phyloP scores from a whole-genome alignment of 73 alveolate species.

The Paramecium sexaurelia region DNA sequence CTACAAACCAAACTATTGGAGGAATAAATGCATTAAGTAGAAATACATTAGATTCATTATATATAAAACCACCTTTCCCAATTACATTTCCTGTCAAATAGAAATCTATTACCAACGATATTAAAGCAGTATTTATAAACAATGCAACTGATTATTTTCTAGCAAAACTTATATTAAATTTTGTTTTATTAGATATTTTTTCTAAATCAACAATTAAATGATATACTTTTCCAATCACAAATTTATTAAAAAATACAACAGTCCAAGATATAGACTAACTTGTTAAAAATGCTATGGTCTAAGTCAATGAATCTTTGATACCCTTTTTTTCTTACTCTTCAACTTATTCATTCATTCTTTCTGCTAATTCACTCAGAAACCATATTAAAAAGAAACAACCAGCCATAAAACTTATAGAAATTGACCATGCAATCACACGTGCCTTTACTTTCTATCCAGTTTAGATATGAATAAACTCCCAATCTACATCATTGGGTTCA shows the following conservation, averaged over 20 bases:
- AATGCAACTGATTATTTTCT: slow-evolving; percentile 44
- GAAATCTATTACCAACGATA: slow-evolving; percentile 62
- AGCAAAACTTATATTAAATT: slow-evolving; percentile 59
- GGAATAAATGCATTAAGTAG: slow-evolving; percentile 59
- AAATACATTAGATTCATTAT: slow-evolving; percentile 63
- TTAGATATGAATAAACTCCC: slow-evolving; percentile 67
- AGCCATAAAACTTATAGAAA: slow-evolving; percentile 16
- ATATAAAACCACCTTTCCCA: slow-evolving; percentile 63
- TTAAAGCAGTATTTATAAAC: slow-evolving; percentile 57
- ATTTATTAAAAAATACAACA: slow-evolving; percentile 59
- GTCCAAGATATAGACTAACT: slow-evolving; percentile 60
- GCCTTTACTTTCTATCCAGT: slow-evolving; percentile 57
- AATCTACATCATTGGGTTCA: slow-evolving; percentile 70
- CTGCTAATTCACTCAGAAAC: slow-evolving; percentile 68
- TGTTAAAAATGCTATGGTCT: slow-evolving; percentile 49
- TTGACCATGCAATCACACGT: slow-evolving; percentile 61
- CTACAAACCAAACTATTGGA: slow-evolving; percentile 63
- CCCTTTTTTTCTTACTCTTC: slow-evolving; percentile 51
- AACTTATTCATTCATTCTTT: slow-evolving; percentile 49
- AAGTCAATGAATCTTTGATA: neutral
- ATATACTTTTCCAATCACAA: slow-evolving; percentile 53
- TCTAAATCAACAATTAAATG: slow-evolving; percentile 66
- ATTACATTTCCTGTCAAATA: slow-evolving; percentile 46
- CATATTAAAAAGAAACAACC: slow-evolving; percentile 63
- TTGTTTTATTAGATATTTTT: slow-evolving; percentile 56